A percentile compares a stretch with the other conserved stretches of the same genome.
phyloP scores from a whole-genome alignment of 495 filamentous ascomycete species.

The Endocarpon pusillum region DNA sequence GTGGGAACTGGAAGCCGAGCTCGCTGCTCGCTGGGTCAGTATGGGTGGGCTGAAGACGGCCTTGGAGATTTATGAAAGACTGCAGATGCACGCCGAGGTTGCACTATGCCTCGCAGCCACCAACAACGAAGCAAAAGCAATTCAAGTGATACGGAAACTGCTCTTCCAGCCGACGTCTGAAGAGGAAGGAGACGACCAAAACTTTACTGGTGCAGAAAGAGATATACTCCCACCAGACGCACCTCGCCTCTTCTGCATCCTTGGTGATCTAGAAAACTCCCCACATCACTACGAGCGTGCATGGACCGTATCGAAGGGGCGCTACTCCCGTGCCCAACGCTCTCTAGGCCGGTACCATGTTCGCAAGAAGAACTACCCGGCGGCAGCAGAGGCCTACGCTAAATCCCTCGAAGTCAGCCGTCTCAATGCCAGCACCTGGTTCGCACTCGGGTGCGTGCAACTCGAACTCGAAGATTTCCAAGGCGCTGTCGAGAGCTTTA shows the following conservation, averaged over 20 bases:
- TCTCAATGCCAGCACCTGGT: constrained; percentile 71
- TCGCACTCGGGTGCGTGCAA: constrained; percentile 71
- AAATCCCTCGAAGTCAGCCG: constrained; percentile 62
- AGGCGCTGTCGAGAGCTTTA: constrained; percentile 74
- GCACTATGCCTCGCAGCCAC: constrained; percentile 74
- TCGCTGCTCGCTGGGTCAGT: constrained; percentile 77
- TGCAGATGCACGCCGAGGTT: constrained; percentile 91
- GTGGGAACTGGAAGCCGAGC: constrained; percentile 87
- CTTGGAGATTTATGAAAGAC: constrained; percentile 85
- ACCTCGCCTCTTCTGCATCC: constrained; percentile 77
- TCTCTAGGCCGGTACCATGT: constrained; percentile 68
- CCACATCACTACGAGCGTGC: constrained; percentile 62
- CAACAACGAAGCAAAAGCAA: constrained; percentile 72
- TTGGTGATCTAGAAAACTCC: constrained; percentile 74
- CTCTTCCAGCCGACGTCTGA: constrained; percentile 46
- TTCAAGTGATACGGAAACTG: constrained; percentile 52
- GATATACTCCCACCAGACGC: constrained; percentile 62
- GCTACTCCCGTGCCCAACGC: constrained; percentile 76
- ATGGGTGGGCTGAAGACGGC: constrained; percentile 78
- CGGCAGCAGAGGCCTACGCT: constrained; percentile 61
- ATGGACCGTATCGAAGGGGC: constrained; percentile 66
- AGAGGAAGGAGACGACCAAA: constrained; percentile 25
- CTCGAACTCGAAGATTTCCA: constrained; percentile 60
- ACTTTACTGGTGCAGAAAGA: constrained; percentile 41
- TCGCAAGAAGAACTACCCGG: constrained; percentile 28